These are phyloP conservation scores for Pseudozyma pruni DNA, from an alignment of 1,284 basidiomycete species.

Conservation along the genomic window DNA sequence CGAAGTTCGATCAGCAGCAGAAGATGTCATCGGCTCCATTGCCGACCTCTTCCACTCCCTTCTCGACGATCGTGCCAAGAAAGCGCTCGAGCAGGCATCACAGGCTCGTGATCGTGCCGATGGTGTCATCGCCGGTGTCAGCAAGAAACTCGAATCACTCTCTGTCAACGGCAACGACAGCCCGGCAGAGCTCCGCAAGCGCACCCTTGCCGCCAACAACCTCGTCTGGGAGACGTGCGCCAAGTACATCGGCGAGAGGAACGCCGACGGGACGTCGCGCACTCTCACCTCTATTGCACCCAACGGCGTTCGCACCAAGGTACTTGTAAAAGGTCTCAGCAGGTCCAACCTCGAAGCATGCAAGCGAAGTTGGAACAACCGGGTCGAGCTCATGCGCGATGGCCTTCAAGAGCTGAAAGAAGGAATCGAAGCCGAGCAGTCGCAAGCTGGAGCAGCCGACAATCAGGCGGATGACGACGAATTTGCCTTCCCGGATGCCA, in stretches of 20 bases:
- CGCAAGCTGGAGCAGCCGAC: conserved; percentile 7
- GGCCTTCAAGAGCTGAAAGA: conserved; percentile 50
- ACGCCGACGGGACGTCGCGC: conserved; percentile 31
- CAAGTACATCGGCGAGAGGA: conserved; percentile 40
- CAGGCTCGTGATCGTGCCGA: conserved; percentile 41
- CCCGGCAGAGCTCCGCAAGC: conserved; percentile 33
- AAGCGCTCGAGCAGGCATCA: conserved; percentile 45
- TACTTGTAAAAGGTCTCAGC: conserved; percentile 47
- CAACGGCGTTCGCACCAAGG: conserved; percentile 41
- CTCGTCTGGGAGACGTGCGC: conserved; percentile 50
- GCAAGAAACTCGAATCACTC: conserved; percentile 31
- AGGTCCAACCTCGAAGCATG: conserved; percentile 53
- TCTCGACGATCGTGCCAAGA: conserved; percentile 48
- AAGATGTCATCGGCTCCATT: conserved; percentile 48
- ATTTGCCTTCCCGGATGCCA: conserved; percentile 37
- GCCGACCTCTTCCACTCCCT: conserved; percentile 58
- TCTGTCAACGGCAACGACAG: conserved; percentile 11
- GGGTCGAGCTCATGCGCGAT: conserved; percentile 51
- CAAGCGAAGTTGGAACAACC: conserved; percentile 46
- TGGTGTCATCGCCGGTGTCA: conserved; percentile 20
- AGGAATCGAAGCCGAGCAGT: conserved; percentile 32
- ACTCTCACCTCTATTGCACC: conserved; percentile 41
- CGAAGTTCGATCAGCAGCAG: conserved; percentile 43
- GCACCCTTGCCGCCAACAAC: conserved; percentile 42
- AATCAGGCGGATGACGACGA: conserved; percentile 33